Percentiles rank a stretch among this genome's conserved stretches.
These are phyloP conservation scores for Metschnikowia shivogae DNA, from an alignment of 805 yeast genomes.

Conservation along the genomic window DNA sequence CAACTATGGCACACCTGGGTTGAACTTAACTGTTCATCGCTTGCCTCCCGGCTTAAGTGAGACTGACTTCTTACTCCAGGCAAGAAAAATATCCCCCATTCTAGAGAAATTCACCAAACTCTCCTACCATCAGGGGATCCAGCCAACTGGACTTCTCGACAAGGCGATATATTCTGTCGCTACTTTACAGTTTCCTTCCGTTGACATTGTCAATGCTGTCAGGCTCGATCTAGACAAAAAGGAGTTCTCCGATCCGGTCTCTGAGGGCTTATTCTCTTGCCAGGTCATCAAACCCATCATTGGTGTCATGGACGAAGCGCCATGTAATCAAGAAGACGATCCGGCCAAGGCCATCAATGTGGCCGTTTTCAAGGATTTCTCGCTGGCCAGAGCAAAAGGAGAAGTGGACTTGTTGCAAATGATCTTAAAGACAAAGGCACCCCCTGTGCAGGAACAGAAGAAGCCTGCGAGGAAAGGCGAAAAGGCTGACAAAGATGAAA, in stretches of 20 bases:
- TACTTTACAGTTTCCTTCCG: slow-evolving; percentile 14
- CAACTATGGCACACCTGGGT: slow-evolving; percentile 15
- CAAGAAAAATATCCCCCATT: slow-evolving; percentile 14
- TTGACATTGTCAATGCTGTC: slow-evolving; percentile 9
- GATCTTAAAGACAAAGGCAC: background rate
- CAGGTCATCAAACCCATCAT: slow-evolving; percentile 11
- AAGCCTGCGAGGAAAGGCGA: background rate
- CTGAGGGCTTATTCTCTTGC: slow-evolving; percentile 24
- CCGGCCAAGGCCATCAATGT: background rate
- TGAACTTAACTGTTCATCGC: slow-evolving; percentile 16
- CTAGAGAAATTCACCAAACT: background rate
- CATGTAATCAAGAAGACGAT: slow-evolving; percentile 2
- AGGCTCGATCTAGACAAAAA: slow-evolving; percentile 12
- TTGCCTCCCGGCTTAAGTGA: slow-evolving; percentile 22
- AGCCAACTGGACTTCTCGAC: slow-evolving; percentile 17
- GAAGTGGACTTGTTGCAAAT: slow-evolving; percentile 1
- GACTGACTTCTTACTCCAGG: slow-evolving; percentile 17
- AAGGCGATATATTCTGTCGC: slow-evolving; percentile 20
- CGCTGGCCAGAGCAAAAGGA: background rate
- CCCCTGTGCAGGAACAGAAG: background rate
- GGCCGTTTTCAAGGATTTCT: background rate
- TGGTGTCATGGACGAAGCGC: slow-evolving; percentile 16
- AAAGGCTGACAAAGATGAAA: too few species aligned
- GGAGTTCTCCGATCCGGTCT: slow-evolving; percentile 23
- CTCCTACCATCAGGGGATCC: slow-evolving; percentile 18